These are phyloP conservation scores for Lactarius sanguifluus DNA, from an alignment of 768 basidiomycete genomes.

Conservation along the genomic window DNA sequence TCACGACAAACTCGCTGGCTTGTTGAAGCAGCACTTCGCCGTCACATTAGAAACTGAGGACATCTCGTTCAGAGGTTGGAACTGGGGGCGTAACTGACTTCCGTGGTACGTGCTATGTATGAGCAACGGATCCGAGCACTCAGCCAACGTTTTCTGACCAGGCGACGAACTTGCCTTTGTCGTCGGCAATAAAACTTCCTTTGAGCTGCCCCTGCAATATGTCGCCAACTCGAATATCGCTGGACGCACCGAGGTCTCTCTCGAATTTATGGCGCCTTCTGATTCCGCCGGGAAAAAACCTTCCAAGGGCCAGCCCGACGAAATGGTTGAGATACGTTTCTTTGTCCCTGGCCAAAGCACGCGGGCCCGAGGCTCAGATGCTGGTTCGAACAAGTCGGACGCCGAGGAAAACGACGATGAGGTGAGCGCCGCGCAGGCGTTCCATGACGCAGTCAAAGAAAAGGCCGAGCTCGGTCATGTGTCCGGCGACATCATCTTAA, in stretches of 20 bases:
- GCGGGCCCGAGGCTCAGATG: slow-evolving; percentile 59
- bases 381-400: slow-evolving; percentile 71
- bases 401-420: slow-evolving; percentile 74
- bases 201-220: slow-evolving; percentile 81
- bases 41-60: slow-evolving; percentile 85
- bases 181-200: slow-evolving; percentile 82
- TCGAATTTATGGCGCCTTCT: slow-evolving; percentile 76
- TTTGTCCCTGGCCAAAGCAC: slow-evolving; percentile 84
- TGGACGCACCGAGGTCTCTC: slow-evolving; percentile 95
- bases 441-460: slow-evolving; percentile 96
- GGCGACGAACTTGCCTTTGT: slow-evolving; percentile 91
- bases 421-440: slow-evolving; percentile 89
- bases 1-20: slow-evolving; percentile 76
- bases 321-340: slow-evolving; percentile 95
- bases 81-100: slow-evolving; percentile 98
- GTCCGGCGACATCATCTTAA: slow-evolving; percentile 86
- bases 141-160: slow-evolving; percentile 35
- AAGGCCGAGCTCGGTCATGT: slow-evolving; percentile 93
- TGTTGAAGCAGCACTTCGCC: slow-evolving; percentile 86
- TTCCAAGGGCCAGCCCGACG: slow-evolving; percentile 56
- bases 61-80: slow-evolving; percentile 91
- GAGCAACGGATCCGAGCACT: slow-evolving; percentile 11
- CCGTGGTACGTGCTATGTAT: slow-evolving; percentile 57
- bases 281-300: slow-evolving; percentile 46
- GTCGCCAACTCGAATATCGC: slow-evolving; percentile 98